Base-by-base conservation (phyloP, 2,329 filamentous ascomycete species). In the Pseudonectria buxi region DNA sequence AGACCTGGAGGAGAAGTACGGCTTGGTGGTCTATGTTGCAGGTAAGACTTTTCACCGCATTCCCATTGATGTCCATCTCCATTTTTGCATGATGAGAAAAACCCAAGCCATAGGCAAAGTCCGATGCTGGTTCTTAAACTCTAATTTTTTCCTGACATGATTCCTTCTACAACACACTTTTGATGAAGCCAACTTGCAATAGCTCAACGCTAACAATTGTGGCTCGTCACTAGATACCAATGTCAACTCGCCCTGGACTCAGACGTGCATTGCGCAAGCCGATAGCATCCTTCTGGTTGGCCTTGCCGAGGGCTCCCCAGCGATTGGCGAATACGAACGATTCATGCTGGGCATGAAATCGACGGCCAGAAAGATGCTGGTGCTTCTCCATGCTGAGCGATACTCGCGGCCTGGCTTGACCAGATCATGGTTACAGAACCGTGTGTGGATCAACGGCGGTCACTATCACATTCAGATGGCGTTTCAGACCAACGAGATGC, bases 391-490 rank as follows among this genome's bases (percentile, higher is more conserved):
- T 57, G 70, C 84, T 0, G 92, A 98, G 51, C 76, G 89, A 32
- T 96, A 89, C 59, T 94, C 86, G 28, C 72, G 76, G 1, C 81
- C 88, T 4, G 92, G 92, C 0, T 60, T 95, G 25, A 95, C 92
- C 0, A 72, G 92, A 33, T 78, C 83, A 24, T 98, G 92, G 92
- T 65, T 98, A 11, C 79, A 82, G 43, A 95, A 95, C 53, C 82
- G 92, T 2, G 81, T 94, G 43, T 98, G 92, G 92, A 92, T 98
- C 61, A 98, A 96, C 47, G 92, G 92, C 12, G 90, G 90, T 5
- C 94, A 98, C 57, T 92, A 94, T 55, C 92, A 98, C 50, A 85
- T 98, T 10, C 92, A 98, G 53, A 96, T 98, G 92, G 74, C 84
- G 0, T 90, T 92, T 58, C 78, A 83, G 26, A 73, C 81, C 3